phyloP scores from a whole-genome alignment of 148 eudicot species.

The Dianthus caryophyllus region DNA sequence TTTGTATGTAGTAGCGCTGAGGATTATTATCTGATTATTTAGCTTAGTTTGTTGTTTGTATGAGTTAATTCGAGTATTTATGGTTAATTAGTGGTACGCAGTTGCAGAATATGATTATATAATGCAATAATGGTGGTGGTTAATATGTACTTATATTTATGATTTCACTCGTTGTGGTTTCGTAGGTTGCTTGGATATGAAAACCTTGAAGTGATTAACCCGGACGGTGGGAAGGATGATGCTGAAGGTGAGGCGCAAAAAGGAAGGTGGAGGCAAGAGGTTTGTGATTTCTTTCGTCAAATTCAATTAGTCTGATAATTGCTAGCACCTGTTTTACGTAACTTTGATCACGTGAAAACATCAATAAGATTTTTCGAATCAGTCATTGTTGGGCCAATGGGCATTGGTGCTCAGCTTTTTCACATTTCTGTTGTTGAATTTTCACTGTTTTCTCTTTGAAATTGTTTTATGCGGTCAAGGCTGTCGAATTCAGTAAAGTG shows the following conservation, averaged over 20 bases:
- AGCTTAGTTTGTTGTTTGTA: not conserved
- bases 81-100: not conserved
- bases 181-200: conserved; percentile 73
- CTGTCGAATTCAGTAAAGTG: not conserved
- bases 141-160: not conserved
- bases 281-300: conserved; percentile 10
- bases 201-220: conserved; percentile 89
- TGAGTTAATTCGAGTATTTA: not conserved
- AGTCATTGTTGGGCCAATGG: not conserved
- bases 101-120: not conserved
- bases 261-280: conserved; percentile 97
- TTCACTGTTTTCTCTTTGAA: not conserved
- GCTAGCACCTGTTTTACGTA: too few relatives aligned
- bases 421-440: not conserved
- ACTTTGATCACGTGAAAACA: too few relatives aligned
- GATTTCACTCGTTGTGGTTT: not conserved
- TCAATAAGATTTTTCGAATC: too few relatives aligned
- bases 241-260: conserved; percentile 86
- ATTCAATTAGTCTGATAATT: not conserved
- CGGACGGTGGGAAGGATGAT: conserved; percentile 90
- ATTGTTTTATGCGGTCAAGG: not conserved
- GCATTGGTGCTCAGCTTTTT: too few relatives aligned
- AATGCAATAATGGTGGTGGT: too few relatives aligned
- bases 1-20: not conserved
- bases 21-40: not conserved